Evolutionary conservation across 2,329 filamentous ascomycete genomes (phyloP).

Genomic region (Chrysoporthe austroafricana): DNA sequence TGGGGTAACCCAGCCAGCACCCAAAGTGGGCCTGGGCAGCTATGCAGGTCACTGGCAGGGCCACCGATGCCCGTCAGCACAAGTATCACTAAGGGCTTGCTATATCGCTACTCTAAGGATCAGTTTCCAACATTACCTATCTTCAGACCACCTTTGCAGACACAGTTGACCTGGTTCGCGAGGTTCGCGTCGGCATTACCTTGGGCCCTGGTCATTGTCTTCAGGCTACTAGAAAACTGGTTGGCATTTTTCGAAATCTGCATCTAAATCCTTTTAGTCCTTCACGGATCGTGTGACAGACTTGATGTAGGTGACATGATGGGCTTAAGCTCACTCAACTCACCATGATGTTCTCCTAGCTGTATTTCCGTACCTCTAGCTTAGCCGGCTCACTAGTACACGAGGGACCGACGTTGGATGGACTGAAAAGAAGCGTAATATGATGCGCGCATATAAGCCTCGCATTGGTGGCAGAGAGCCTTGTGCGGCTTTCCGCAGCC

Average conservation of each 20-base stretch:
- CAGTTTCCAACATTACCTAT: background rate
- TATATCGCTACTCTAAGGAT: conserved; percentile 5
- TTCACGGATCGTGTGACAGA: background rate
- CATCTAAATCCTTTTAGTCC: background rate
- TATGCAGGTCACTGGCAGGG: conserved; percentile 3
- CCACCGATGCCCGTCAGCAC: conserved; percentile 18
- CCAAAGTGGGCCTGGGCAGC: conserved; percentile 10
- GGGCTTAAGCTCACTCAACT: background rate
- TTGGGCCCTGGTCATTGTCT: background rate
- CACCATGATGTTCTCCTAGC: background rate
- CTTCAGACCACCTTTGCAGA: background rate
- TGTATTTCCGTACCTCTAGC: background rate
- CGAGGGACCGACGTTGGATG: background rate
- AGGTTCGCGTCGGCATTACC: background rate
- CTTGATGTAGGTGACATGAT: background rate
- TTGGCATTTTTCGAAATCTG: background rate
- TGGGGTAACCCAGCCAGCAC: conserved; percentile 14
- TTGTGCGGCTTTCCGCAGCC: background rate
- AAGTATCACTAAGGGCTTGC: background rate
- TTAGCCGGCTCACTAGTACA: background rate
- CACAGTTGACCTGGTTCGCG: background rate
- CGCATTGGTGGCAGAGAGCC: background rate
- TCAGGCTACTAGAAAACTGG: background rate
- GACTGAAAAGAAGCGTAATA: background rate
- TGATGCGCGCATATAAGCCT: background rate